These are phyloP conservation scores for Leucosporidium yakuticum DNA, from an alignment of 768 basidiomycete genomes.

Conservation along the genomic window DNA sequence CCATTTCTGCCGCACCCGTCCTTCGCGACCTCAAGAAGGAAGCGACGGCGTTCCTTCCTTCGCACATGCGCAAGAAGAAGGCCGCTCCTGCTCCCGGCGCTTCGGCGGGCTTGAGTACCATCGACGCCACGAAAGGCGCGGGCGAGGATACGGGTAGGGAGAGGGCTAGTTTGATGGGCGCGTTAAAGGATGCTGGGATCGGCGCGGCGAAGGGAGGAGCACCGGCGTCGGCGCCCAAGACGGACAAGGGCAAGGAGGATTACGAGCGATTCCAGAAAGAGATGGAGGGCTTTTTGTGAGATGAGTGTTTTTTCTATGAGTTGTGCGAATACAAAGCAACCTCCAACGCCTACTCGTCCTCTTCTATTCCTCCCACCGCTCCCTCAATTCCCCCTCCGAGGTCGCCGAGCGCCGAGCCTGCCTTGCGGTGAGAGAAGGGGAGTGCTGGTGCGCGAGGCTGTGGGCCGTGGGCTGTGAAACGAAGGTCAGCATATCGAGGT, in stretches of 20 bases:
- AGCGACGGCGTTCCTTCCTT: conserved; percentile 82
- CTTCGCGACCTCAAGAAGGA: conserved; percentile 93
- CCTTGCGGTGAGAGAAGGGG: too few species aligned
- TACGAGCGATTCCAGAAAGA: conserved; percentile 30
- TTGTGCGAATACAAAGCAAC: too few species aligned
- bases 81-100: conserved; percentile 14
- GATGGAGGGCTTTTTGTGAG: conserved; percentile 26
- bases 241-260: conserved; percentile 14
- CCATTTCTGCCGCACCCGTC: conserved; percentile 75
- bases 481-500: too few species aligned
- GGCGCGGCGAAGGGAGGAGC: neutral
- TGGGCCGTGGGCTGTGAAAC: too few species aligned
- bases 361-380: too few species aligned
- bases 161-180: conserved; percentile 6
- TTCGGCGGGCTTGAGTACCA: conserved; percentile 7
- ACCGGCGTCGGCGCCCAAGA: conserved; percentile 1
- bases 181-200: conserved; percentile 1
- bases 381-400: too few species aligned
- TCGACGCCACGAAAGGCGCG: conserved; percentile 12
- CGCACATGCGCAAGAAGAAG: conserved; percentile 59
- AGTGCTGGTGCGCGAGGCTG: too few species aligned
- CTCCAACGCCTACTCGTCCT: too few species aligned
- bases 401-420: too few species aligned
- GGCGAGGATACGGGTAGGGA: conserved; percentile 5
- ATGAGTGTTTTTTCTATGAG: too few species aligned